These are phyloP conservation scores for Carallia brachiata DNA, from an alignment of 345 rosid genomes.

Conservation along the genomic window DNA sequence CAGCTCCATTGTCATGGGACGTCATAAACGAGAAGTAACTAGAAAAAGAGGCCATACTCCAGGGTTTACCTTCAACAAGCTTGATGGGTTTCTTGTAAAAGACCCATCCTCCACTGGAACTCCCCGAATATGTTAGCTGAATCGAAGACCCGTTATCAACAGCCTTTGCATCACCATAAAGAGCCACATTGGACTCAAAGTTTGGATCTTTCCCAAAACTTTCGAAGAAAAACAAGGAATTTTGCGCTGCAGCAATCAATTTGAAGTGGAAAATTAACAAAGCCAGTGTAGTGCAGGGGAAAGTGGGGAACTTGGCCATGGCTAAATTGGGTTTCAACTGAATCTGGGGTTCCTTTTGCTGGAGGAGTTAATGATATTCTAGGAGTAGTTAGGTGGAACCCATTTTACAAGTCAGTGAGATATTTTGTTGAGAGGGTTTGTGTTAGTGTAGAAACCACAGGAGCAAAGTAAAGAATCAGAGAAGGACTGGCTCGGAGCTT, in stretches of 20 bases:
- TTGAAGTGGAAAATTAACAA: conserved; percentile 34
- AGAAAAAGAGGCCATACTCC: conserved; percentile 50
- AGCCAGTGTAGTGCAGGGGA: conserved; percentile 26
- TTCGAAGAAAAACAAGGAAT: conserved; percentile 47
- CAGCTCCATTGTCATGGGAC: conserved; percentile 41
- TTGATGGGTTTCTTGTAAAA: conserved; percentile 66
- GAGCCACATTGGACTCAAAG: conserved; percentile 51
- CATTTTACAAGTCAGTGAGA: conserved; percentile 26
- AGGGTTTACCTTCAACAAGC: conserved; percentile 44
- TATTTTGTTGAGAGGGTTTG: conserved; percentile 14
- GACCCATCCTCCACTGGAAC: conserved; percentile 51
- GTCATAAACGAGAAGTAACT: conserved; percentile 60
- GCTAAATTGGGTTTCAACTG: conserved; percentile 30
- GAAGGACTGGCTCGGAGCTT: conserved; percentile 34
- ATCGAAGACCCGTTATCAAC: conserved; percentile 43
- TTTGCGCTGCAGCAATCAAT: conserved; percentile 38
- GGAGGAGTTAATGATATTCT: neutral
- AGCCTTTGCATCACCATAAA: conserved; percentile 63
- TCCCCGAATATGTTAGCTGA: conserved; percentile 53
- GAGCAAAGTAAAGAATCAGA: conserved; percentile 27
- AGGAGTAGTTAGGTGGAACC: conserved; percentile 32
- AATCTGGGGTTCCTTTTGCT: conserved; percentile 11
- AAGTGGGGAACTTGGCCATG: conserved; percentile 49
- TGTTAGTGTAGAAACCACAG: conserved; percentile 7
- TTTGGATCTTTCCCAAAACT: conserved; percentile 44